These are phyloP conservation scores for Geosmithia putterillii DNA, from an alignment of 2,329 filamentous ascomycete species.

Conservation along the genomic window DNA sequence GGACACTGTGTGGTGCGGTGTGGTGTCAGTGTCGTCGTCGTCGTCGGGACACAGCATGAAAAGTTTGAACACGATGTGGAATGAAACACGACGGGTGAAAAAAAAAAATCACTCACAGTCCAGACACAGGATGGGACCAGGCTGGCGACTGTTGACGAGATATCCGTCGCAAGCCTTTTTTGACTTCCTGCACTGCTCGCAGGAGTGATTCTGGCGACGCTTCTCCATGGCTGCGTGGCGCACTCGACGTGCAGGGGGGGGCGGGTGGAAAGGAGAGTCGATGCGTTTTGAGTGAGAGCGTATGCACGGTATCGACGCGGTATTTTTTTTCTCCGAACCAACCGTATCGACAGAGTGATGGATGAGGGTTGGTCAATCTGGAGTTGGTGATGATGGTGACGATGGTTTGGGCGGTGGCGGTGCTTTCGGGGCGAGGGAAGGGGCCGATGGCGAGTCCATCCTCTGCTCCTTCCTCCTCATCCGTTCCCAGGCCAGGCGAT, in stretches of 20 bases:
- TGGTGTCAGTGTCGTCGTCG: not conserved
- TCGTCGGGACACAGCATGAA: too few relatives aligned
- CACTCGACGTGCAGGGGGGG: too few relatives aligned
- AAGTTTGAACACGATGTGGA: not conserved
- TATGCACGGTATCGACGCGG: too few relatives aligned
- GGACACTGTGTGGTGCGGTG: not conserved
- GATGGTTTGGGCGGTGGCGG: too few relatives aligned
- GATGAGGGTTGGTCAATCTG: slow-evolving; percentile 29
- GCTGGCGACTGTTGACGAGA: not conserved
- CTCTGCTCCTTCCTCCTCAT: too few relatives aligned
- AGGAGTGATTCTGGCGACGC: slow-evolving; percentile 11
- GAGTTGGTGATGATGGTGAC: slow-evolving; percentile 18
- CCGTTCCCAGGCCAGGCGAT: too few relatives aligned
- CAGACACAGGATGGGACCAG: not conserved
- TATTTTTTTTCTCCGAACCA: too few relatives aligned
- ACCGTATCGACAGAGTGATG: too few relatives aligned
- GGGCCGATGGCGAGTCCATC: not conserved
- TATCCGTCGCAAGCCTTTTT: slow-evolving; percentile 14
- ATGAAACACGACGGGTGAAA: not conserved
- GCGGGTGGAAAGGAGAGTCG: too few relatives aligned
- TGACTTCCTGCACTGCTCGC: slow-evolving; percentile 11
- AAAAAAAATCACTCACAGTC: not conserved
- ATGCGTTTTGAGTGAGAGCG: too few relatives aligned
- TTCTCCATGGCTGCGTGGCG: slow-evolving; percentile 9
- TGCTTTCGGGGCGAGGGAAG: too few relatives aligned